Evolutionary conservation across 1,139 yeast genomes (phyloP), one percentile per base, ranked within the genome.

Genomic region (Hansenula anomala): DNA sequence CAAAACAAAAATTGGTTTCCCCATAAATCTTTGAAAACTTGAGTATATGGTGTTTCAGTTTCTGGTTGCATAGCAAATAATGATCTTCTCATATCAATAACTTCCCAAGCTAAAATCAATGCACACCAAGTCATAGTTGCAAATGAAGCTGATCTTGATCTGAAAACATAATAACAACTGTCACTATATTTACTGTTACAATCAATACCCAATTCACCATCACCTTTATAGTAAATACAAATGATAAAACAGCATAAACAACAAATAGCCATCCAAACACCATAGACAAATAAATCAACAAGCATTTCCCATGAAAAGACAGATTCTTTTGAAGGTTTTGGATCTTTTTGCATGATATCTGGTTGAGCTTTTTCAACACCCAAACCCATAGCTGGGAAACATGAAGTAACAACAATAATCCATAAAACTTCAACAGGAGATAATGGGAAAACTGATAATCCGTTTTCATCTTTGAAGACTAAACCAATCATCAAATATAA

Each of bases 51-150:
- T 27, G 71, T 68, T 37, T 74, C 78, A 6, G 82, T 65, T 33
- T 79, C 87, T 30, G 85, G 87, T 47, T 81, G 74, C 89, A 85
- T 82, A 38, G 69, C 65, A 61, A 88, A 86, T 48, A 88, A 69
- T 1, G 96, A 86, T 49, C 81, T 71, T 44, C 80, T 68, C 61
- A 83, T 70, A 58, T 87, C 94, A 43, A 87, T 73, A 55, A 90
- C 89, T 63, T 88, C 96, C 95, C 95, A 88, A 2, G 96, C 96
- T 41, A 87, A 68, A 23, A 89, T 63, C 45, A 89, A 73, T 4
- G 95, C 84, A 65, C 94, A 78, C 96, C 96, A 89, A 1, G 96
- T 88, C 82, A 89, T 81, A 7, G 81, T 78, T 4, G 85, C 87
- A 65, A 89, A 89, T 0, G 94, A 74, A 4, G 86, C 77, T 2